A percentile compares a stretch with the other conserved stretches of the same genome.
phyloP scores from a whole-genome alignment of 495 filamentous ascomycete species.

The Penicillium desertorum region DNA sequence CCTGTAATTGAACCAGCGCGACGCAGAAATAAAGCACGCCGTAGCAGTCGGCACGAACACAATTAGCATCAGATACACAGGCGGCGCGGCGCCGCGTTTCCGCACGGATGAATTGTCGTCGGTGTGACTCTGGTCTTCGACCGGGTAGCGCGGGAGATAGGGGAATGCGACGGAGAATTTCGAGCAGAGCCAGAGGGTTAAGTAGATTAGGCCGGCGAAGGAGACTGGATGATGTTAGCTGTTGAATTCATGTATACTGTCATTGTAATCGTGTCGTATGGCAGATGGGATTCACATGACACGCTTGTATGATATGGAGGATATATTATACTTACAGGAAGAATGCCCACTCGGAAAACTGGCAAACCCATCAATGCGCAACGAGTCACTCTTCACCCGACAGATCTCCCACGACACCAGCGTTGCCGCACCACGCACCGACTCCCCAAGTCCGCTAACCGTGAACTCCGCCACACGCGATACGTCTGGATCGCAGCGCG shows the following conservation, averaged over 20 bases:
- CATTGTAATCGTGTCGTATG: not conserved
- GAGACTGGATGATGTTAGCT: conserved; percentile 43
- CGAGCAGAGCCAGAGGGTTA: conserved; percentile 61
- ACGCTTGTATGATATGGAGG: not conserved
- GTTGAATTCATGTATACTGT: not conserved
- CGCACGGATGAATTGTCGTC: conserved; percentile 36
- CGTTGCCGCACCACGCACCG: conserved; percentile 42
- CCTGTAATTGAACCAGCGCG: conserved; percentile 62
- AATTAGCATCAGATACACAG: conserved; percentile 53
- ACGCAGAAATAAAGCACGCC: conserved; percentile 60
- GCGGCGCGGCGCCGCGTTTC: conserved; percentile 57
- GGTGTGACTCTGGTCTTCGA: conserved; percentile 27
- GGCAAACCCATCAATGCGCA: conserved; percentile 60
- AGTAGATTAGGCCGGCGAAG: conserved; percentile 62
- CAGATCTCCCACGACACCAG: conserved; percentile 58
- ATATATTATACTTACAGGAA: conserved; percentile 49
- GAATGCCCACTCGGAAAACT: conserved; percentile 70
- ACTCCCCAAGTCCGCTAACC: conserved; percentile 52
- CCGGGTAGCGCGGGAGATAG: conserved; percentile 50
- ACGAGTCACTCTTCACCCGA: conserved; percentile 34
- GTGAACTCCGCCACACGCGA: conserved; percentile 38
- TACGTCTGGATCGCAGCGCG: conserved; percentile 59
- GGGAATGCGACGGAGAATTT: conserved; percentile 64
- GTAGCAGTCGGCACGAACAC: conserved; percentile 55
- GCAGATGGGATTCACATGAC: not conserved